Evolutionary conservation across 2,329 filamentous ascomycete genomes (phyloP).

Genomic region (Fusarium torulosum): DNA sequence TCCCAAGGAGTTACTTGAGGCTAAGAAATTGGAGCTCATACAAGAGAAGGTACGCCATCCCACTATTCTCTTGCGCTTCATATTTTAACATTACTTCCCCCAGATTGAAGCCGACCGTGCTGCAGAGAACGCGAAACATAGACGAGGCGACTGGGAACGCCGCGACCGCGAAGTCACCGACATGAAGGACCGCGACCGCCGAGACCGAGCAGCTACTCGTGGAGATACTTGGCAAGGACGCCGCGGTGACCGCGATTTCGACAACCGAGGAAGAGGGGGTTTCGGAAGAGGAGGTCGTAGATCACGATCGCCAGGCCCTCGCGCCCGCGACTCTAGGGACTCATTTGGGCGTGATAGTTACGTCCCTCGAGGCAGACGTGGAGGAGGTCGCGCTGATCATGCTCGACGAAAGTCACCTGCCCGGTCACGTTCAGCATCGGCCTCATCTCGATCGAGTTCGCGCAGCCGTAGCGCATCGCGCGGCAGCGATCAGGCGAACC

Average conservation of each 20-base stretch:
- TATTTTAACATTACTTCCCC: constrained; percentile 1
- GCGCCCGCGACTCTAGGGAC: constrained; percentile 59
- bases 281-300: constrained; percentile 60
- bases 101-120: constrained; percentile 86
- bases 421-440: constrained; percentile 54
- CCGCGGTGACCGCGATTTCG: constrained; percentile 64
- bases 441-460: constrained; percentile 52
- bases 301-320: constrained; percentile 63
- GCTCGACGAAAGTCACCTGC: constrained; percentile 49
- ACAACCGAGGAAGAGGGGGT: constrained; percentile 58
- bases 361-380: constrained; percentile 62
- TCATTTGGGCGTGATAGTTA: constrained; percentile 65
- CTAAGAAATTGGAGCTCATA: constrained; percentile 94
- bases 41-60: constrained; percentile 82
- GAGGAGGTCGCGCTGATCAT: constrained; percentile 57
- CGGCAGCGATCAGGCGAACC: constrained; percentile 51
- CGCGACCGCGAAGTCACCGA: constrained; percentile 78
- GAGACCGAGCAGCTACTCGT: constrained; percentile 65
- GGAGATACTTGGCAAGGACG: constrained; percentile 67
- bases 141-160: constrained; percentile 77
- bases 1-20: constrained; percentile 92
- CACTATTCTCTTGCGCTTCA: not conserved
- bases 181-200: constrained; percentile 74
- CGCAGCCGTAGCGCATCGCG: constrained; percentile 51
- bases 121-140: constrained; percentile 78